These are phyloP conservation scores for Teratosphaeria destructans DNA, from an alignment of 2,329 filamentous ascomycete genomes.

Conservation along the genomic window DNA sequence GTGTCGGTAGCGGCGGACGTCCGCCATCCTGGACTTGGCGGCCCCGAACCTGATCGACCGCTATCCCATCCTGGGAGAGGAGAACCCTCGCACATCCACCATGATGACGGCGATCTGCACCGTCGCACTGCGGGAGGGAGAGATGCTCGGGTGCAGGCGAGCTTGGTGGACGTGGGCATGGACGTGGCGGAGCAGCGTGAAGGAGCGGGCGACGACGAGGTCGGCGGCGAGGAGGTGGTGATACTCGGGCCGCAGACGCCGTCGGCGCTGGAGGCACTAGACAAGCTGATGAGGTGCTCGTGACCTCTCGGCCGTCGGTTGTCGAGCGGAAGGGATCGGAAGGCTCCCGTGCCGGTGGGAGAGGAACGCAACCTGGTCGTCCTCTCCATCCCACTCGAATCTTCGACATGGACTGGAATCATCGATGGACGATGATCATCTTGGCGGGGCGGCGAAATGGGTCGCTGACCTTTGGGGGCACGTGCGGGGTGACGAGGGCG, in stretches of 20 bases:
- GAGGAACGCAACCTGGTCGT: too few relatives aligned
- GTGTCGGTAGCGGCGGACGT: not conserved
- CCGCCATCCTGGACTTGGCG: not conserved
- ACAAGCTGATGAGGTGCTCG: not conserved
- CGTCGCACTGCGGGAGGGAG: not conserved
- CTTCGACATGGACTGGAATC: too few relatives aligned
- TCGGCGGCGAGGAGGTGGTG: not conserved
- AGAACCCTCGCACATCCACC: not conserved
- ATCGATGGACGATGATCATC: too few relatives aligned
- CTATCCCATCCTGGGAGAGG: not conserved
- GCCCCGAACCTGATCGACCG: not conserved
- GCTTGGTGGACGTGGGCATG: not conserved
- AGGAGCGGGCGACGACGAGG: not conserved
- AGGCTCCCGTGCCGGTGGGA: too few relatives aligned
- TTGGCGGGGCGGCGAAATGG: too few relatives aligned
- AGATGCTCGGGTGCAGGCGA: not conserved
- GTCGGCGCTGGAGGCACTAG: constrained; percentile 1
- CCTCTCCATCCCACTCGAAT: too few relatives aligned
- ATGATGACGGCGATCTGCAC: not conserved
- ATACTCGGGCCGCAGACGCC: not conserved
- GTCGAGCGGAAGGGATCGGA: too few relatives aligned
- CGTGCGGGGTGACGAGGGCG: too few relatives aligned
- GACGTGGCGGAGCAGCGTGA: not conserved
- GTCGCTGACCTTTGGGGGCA: too few relatives aligned
- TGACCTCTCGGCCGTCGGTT: too few relatives aligned